Conservation (phyloP, 2,329 filamentous ascomycete species). For the Domatiomyces globalis region DNA sequence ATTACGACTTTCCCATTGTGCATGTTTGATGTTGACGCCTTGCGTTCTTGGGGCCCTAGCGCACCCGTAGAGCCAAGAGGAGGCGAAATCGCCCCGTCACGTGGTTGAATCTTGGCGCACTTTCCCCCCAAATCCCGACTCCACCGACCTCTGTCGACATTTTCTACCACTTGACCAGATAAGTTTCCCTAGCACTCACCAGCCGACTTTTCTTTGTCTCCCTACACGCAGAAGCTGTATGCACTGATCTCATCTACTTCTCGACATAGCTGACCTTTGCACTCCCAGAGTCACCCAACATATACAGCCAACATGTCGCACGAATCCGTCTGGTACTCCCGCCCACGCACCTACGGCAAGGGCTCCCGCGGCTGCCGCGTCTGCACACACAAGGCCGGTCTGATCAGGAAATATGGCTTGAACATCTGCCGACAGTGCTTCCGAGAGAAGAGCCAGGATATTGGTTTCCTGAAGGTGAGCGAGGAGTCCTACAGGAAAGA, state of each 20-base stretch:
- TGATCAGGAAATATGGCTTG: slow-evolving; percentile 99
- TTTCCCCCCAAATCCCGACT: background rate
- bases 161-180: background rate
- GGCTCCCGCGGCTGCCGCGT: slow-evolving; percentile 40
- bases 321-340: slow-evolving; percentile 99
- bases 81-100: background rate
- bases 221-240: background rate
- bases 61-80: background rate
- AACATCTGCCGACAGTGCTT: slow-evolving; percentile 61
- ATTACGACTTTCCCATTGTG: too few relatives aligned
- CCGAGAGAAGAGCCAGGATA: slow-evolving; percentile 53
- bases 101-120: background rate
- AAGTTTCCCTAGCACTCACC: background rate
- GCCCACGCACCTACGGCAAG: slow-evolving; percentile 54
- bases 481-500: background rate
- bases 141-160: background rate
- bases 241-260: background rate
- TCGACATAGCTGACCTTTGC: background rate
- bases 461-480: slow-evolving; percentile 53
- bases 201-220: background rate
- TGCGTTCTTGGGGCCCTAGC: background rate
- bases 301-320: slow-evolving; percentile 54
- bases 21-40: background rate
- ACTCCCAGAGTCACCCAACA: background rate
- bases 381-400: slow-evolving; percentile 92